Conservation (phyloP, 1,139 yeast species). For the Candida glucosophila region DNA sequence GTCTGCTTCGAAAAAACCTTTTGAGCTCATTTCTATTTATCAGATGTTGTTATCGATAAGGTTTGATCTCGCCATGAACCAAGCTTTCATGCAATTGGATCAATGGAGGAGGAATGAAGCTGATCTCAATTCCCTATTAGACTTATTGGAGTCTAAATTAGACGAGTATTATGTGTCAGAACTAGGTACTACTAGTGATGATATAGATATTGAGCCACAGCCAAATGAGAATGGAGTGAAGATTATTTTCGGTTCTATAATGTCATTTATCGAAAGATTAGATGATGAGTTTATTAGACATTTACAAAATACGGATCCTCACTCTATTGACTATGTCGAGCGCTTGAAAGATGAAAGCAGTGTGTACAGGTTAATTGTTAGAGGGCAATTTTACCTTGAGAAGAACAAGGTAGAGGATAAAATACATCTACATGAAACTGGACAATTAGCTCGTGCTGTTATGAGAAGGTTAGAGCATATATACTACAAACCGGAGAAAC, state of each 20-base stretch:
- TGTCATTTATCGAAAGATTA: conserved; percentile 83
- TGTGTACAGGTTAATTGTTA: conserved; percentile 67
- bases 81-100: conserved; percentile 66
- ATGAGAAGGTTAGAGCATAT: conserved; percentile 86
- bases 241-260: conserved; percentile 74
- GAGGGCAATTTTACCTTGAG: conserved; percentile 84
- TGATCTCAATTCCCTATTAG: conserved; percentile 57
- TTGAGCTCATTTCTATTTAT: conserved; percentile 71
- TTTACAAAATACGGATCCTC: conserved; percentile 85
- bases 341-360: conserved; percentile 82
- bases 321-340: conserved; percentile 86
- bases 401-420: conserved; percentile 40
- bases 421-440: conserved; percentile 34
- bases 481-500: conserved; percentile 81
- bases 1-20: conserved; percentile 30
- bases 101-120: conserved; percentile 71
- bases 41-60: conserved; percentile 82
- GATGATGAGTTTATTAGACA: conserved; percentile 92
- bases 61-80: conserved; percentile 68
- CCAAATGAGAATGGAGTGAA: conserved; percentile 58
- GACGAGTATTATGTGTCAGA: conserved; percentile 65
- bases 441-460: conserved; percentile 67
- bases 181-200: conserved; percentile 69
- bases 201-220: conserved; percentile 68
- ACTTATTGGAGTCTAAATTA: conserved; percentile 56